Conservation (phyloP, 148 eudicot species). For the Rhododendron griersonianum region DNA sequence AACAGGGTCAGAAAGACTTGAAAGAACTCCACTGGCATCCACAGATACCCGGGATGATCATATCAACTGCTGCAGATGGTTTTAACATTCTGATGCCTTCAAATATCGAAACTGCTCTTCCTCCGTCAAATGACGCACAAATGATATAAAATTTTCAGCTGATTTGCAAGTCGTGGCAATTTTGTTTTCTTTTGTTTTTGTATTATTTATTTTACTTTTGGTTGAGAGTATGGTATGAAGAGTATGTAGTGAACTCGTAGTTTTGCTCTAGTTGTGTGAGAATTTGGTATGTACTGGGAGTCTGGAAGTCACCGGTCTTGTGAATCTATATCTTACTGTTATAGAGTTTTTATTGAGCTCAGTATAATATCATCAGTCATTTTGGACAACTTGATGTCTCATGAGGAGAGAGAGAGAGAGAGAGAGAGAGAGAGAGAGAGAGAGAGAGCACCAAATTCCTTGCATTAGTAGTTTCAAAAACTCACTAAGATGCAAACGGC, state of each 20-base stretch:
- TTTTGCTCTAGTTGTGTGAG: background rate
- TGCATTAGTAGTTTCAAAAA: too few relatives aligned
- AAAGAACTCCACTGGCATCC: slow-evolving; percentile 97
- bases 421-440: too few relatives aligned
- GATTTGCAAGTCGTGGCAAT: background rate
- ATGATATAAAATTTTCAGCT: background rate
- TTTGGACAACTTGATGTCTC: background rate
- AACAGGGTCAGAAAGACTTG: slow-evolving; percentile 97
- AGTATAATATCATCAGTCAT: background rate
- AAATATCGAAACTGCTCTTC: slow-evolving; percentile 66
- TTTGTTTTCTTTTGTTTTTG: background rate
- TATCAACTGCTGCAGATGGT: slow-evolving; percentile 93
- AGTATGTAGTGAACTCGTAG: background rate
- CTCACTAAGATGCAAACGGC: too few relatives aligned
- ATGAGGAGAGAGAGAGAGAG: background rate
- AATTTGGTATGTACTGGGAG: background rate
- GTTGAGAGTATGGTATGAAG: background rate
- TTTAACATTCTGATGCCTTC: slow-evolving; percentile 90
- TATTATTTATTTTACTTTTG: background rate
- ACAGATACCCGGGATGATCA: slow-evolving; percentile 91
- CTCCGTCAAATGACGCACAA: slow-evolving; percentile 36
- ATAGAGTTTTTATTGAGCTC: background rate
- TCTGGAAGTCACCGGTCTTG: background rate
- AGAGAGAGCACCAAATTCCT: too few relatives aligned
- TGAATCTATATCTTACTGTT: background rate